Evolutionary conservation across 2,329 filamentous ascomycete genomes (phyloP).

Genomic region (Stagonosporopsis rhizophila): DNA sequence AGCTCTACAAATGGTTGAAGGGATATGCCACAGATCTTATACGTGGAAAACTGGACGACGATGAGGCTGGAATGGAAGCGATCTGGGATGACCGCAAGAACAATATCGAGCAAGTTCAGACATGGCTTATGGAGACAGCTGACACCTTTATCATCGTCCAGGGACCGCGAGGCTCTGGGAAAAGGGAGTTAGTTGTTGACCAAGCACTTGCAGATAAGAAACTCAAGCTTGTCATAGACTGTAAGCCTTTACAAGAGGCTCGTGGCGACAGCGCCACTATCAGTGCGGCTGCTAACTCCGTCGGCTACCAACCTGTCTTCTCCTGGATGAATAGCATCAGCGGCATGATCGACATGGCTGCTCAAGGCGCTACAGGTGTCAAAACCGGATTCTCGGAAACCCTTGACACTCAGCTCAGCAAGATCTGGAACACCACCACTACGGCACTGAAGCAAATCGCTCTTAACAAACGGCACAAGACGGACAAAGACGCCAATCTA

Average conservation of each 20-base stretch:
- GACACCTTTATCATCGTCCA: constrained; percentile 95
- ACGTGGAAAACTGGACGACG: constrained; percentile 62
- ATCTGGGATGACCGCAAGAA: constrained; percentile 88
- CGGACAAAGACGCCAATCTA: constrained; percentile 74
- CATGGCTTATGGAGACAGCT: constrained; percentile 85
- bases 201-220: constrained; percentile 78
- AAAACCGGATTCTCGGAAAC: constrained; percentile 96
- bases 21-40: constrained; percentile 73
- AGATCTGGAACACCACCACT: constrained; percentile 86
- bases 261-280: constrained; percentile 88
- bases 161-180: constrained; percentile 89
- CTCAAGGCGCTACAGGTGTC: constrained; percentile 90
- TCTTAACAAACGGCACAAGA: constrained; percentile 71
- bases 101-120: constrained; percentile 80
- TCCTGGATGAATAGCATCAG: constrained; percentile 96
- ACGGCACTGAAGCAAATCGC: constrained; percentile 80
- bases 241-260: constrained; percentile 90
- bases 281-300: constrained; percentile 76
- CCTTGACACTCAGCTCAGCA: constrained; percentile 83
- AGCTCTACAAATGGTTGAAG: constrained; percentile 81
- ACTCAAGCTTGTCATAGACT: constrained; percentile 86
- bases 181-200: constrained; percentile 84
- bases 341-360: constrained; percentile 88
- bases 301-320: constrained; percentile 92
- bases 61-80: constrained; percentile 75